phyloP scores from a whole-genome alignment of 2,329 filamentous ascomycete species.

The Sporothrix curviconia region DNA sequence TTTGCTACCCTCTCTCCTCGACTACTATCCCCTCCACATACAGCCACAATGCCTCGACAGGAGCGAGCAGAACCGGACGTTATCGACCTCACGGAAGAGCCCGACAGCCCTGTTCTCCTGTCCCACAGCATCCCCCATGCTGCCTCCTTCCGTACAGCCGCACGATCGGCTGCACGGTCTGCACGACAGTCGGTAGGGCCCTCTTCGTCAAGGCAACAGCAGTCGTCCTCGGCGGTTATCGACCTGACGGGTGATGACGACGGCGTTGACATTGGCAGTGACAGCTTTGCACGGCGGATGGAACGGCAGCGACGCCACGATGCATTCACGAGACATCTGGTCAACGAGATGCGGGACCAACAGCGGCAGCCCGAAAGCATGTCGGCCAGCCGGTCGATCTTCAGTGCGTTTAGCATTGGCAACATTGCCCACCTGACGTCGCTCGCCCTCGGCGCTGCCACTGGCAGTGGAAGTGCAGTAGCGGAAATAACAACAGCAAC shows the following conservation, averaged over 20 bases:
- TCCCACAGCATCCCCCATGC: neutral
- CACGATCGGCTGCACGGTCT: neutral
- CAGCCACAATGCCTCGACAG: neutral
- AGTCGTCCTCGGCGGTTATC: neutral
- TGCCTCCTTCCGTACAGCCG: neutral
- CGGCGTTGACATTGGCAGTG: too few relatives aligned
- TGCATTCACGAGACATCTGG: too few relatives aligned
- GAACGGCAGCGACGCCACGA: too few relatives aligned
- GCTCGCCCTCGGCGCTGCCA: too few relatives aligned
- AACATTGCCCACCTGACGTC: neutral
- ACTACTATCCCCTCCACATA: neutral
- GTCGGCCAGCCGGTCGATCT: too few relatives aligned
- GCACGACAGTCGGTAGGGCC: neutral
- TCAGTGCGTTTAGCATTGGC: neutral
- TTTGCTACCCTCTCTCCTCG: neutral
- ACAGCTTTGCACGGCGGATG: too few relatives aligned
- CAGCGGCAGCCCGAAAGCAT: neutral
- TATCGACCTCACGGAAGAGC: conserved; percentile 46
- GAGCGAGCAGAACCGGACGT: conserved; percentile 20
- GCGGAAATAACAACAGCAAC: neutral
- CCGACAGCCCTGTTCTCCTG: conserved; percentile 36
- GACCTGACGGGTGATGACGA: conserved; percentile 8
- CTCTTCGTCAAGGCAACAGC: neutral
- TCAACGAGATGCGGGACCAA: neutral
- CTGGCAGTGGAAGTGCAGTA: too few relatives aligned